Conservation (phyloP, 495 filamentous ascomycete genomes). For the Parathielavia appendiculata region DNA sequence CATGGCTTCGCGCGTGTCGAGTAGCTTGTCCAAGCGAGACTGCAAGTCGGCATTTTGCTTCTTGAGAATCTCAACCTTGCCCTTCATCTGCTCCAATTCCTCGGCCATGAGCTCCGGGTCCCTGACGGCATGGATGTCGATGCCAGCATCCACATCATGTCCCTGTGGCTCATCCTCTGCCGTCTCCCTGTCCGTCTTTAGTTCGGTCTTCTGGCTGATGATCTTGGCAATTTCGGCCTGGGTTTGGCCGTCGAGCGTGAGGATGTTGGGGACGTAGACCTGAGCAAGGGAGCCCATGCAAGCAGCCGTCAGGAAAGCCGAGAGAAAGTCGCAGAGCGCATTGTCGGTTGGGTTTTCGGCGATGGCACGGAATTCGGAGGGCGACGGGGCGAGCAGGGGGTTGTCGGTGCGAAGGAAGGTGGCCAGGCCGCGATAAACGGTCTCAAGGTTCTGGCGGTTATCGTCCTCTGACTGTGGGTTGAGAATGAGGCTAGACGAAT, state of each 20-base stretch:
- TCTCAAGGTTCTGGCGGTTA: constrained; percentile 60
- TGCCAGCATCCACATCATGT: constrained; percentile 5
- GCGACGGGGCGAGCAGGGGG: constrained; percentile 30
- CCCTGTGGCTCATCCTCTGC: constrained; percentile 19
- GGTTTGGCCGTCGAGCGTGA: constrained; percentile 30
- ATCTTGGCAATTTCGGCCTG: constrained; percentile 34
- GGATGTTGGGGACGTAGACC: constrained; percentile 49
- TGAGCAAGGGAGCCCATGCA: constrained; percentile 52
- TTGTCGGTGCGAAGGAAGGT: constrained; percentile 53
- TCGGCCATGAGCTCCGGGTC: constrained; percentile 35
- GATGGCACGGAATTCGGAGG: constrained; percentile 37
- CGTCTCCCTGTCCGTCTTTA: constrained; percentile 28
- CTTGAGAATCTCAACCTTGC: constrained; percentile 26
- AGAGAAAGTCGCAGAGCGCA: constrained; percentile 53
- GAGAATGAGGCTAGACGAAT: constrained; percentile 63
- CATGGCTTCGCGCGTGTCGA: constrained; percentile 29
- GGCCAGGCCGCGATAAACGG: constrained; percentile 60
- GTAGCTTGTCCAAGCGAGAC: constrained; percentile 32
- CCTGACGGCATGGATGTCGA: constrained; percentile 20
- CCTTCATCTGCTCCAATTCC: constrained; percentile 29
- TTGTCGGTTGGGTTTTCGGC: constrained; percentile 35
- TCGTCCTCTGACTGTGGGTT: constrained; percentile 50
- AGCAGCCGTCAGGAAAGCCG: constrained; percentile 58
- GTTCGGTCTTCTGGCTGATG: constrained; percentile 30
- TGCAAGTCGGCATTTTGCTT: constrained; percentile 35